Conservation (phyloP, 257 asterid genomes). For the Solanum paucissectum region DNA sequence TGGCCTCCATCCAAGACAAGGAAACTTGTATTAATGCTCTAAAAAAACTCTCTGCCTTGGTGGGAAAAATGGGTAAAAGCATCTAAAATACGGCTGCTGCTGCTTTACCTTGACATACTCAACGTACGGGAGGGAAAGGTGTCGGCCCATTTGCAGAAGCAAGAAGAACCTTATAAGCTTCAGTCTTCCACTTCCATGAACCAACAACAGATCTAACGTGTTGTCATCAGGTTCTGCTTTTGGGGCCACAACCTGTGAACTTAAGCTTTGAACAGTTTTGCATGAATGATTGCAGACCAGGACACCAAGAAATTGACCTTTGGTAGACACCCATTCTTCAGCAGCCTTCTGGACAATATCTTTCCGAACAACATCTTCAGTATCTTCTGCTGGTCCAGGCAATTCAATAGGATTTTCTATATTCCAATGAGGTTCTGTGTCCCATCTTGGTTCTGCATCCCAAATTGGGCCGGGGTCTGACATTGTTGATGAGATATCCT, state of each 20-base stretch:
- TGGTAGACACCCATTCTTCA: conserved; percentile 74
- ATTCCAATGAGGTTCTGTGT: conserved; percentile 58
- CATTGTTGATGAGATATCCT: conserved; percentile 93
- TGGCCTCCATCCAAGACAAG: background rate
- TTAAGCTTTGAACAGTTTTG: conserved; percentile 88
- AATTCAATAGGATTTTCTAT: conserved; percentile 63
- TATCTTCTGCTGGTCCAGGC: conserved; percentile 53
- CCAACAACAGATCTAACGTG: conserved; percentile 69
- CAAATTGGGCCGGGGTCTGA: conserved; percentile 98
- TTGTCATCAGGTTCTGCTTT: conserved; percentile 92
- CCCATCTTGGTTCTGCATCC: conserved; percentile 99
- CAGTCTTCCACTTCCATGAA: conserved; percentile 83
- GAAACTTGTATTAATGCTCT: background rate
- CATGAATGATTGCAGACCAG: conserved; percentile 92
- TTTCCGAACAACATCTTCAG: conserved; percentile 24
- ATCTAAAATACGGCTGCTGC: background rate
- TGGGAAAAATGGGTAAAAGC: background rate
- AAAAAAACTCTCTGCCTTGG: background rate
- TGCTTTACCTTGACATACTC: conserved; percentile 80
- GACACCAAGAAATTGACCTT: conserved; percentile 76
- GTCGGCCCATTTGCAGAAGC: conserved; percentile 74
- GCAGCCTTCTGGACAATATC: conserved; percentile 31
- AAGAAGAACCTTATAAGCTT: conserved; percentile 78
- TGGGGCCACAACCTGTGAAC: conserved; percentile 95
- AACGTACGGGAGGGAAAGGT: conserved; percentile 79